Evolutionary conservation across 2,329 filamentous ascomycete genomes (phyloP), one percentile per base, ranked within the genome.

Genomic region (Colletotrichum sp.): DNA sequence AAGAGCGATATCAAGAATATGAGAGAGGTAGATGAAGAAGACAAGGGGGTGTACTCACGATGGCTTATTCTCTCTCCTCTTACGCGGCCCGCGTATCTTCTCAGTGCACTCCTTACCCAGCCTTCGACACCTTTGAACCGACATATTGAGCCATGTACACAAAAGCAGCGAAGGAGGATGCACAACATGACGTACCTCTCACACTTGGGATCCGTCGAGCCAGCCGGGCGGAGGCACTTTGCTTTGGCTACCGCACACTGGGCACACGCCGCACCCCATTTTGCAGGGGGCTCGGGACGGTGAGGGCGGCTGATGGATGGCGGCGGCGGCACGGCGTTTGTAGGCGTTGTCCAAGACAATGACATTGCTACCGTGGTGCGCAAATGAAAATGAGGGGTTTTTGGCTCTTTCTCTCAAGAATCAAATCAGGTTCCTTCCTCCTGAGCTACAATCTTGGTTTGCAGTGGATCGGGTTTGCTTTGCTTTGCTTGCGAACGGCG

Each of bases 181-280:
- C 28, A 32, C 21, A 12, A 36, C 9, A 24, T 39, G 32, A 16
- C 34, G 62, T 44, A 87, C 85, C 86, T 84, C 72, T 89, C 88
- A 73, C 88, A 89, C 77, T 88, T 89, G 28, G 66, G 12, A 26
- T 83, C 1, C 80, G 77, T 6, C 78, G 18, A 3, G 81, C 78
- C 68, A 74, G 84, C 85, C 10, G 87, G 84, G 10, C 87, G 85
- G 68, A 89, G 84, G 77, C 88, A 90, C 76, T 89, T 89, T 8
- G 88, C 88, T 78, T 89, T 89, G 55, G 88, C 87, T 10, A 84
- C 82, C 15, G 88, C 87, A 78, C 88, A 90, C 2, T 87, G 82
- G 8, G 86, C 83, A 69, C 88, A 90, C 2, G 88, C 88, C 6
- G 87, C 87, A n/a, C 88, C 88, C 88, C 88, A 90, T 88, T 64